Evolutionary conservation across 1,284 basidiomycete species (phyloP).

Genomic region (Boletus hoseneyae): DNA sequence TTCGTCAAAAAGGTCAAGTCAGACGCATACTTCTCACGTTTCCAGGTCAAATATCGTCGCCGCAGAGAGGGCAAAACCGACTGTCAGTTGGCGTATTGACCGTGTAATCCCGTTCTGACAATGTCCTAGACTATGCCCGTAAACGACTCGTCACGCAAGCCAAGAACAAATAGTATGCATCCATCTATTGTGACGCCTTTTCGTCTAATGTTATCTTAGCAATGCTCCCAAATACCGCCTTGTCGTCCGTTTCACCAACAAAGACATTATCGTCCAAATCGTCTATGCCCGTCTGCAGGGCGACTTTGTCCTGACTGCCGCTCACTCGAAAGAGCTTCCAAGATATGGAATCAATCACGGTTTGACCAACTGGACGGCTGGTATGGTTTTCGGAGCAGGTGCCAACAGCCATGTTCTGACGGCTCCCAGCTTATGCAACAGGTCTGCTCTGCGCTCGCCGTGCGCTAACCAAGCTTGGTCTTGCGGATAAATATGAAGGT

Average conservation of each 20-base stretch:
- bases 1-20: conserved; percentile 89
- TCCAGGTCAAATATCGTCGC: conserved; percentile 96
- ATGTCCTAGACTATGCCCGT: conserved; percentile 82
- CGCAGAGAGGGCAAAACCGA: conserved; percentile 98
- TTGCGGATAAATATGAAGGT: conserved; percentile 99
- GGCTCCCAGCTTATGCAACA: conserved; percentile 84
- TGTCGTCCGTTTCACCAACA: conserved; percentile 97
- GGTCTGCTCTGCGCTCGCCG: conserved; percentile 95
- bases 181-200: neutral
- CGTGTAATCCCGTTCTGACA: conserved; percentile 14
- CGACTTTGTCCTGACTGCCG: conserved; percentile 89
- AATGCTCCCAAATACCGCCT: conserved; percentile 98
- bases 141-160: conserved; percentile 96
- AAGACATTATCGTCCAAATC: conserved; percentile 89
- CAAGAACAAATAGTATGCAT: conserved; percentile 95
- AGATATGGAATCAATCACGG: conserved; percentile 98
- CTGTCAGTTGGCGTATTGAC: conserved; percentile 51
- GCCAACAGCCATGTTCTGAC: neutral
- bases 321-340: conserved; percentile 89
- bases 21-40: conserved; percentile 94
- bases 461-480: conserved; percentile 91
- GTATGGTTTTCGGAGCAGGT: conserved; percentile 36
- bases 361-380: conserved; percentile 97
- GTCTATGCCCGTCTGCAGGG: conserved; percentile 97
- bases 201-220: conserved; percentile 35